These are phyloP conservation scores for Breviolum minutum DNA, from an alignment of 73 alveolate species.

Conservation along the genomic window DNA sequence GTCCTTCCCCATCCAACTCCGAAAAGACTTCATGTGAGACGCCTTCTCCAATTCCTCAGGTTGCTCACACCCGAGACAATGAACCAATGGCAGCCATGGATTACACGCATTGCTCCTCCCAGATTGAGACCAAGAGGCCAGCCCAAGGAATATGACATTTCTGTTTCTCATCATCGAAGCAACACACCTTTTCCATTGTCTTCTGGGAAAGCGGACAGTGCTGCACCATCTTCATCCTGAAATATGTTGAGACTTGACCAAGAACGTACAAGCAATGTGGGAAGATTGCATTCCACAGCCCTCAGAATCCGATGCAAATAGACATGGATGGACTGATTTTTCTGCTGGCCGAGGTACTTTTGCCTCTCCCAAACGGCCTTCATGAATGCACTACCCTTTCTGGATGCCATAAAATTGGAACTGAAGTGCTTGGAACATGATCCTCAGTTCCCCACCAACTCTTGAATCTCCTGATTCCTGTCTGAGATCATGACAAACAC, in stretches of 20 bases:
- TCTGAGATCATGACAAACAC: not conserved
- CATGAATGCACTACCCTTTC: slow-evolving; percentile 72
- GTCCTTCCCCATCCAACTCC: slow-evolving; percentile 34
- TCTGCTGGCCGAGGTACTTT: slow-evolving; percentile 1
- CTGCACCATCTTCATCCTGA: slow-evolving; percentile 36
- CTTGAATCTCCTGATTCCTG: not conserved
- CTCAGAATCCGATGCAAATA: no score
- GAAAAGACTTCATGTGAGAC: slow-evolving; percentile 76
- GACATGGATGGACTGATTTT: no score
- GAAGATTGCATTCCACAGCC: no score
- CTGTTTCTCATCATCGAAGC: slow-evolving; percentile 33
- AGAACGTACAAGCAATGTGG: no score
- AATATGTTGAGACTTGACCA: not conserved
- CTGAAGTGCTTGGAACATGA: slow-evolving; percentile 84
- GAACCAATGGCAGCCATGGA: not conserved
- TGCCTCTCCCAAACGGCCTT: slow-evolving; percentile 70
- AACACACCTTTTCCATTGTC: slow-evolving; percentile 66
- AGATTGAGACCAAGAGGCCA: slow-evolving; percentile 10
- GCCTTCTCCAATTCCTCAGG: slow-evolving; percentile 83
- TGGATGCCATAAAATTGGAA: slow-evolving; percentile 80
- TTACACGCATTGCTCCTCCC: not conserved
- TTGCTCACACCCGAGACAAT: not conserved
- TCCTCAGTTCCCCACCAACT: not conserved
- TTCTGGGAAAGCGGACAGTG: slow-evolving; percentile 80
- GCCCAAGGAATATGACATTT: slow-evolving; percentile 91